Conservation (phyloP, 352 stramenopile genomes). For the Peronospora belbahrii region DNA sequence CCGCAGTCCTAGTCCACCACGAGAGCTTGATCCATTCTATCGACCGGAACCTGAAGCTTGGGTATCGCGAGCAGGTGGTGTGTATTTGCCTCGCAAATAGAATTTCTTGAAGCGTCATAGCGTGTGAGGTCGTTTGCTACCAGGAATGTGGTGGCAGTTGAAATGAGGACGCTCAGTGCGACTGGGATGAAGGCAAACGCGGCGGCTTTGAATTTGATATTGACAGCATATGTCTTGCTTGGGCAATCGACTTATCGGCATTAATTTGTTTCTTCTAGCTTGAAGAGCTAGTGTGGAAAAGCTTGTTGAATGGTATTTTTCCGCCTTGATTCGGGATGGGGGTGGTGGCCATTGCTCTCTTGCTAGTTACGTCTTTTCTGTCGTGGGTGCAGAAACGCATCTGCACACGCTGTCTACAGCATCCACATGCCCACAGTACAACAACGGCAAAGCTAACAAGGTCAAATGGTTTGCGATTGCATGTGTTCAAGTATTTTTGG, state of each 20-base stretch:
- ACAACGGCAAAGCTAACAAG: conserved; percentile 2
- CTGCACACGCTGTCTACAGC: conserved; percentile 1
- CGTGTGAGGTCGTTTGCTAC: not conserved
- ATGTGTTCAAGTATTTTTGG: conserved; percentile 46
- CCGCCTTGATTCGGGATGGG: conserved; percentile 22
- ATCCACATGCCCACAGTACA: conserved; percentile 4
- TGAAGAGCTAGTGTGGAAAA: conserved; percentile 40
- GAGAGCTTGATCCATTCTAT: conserved; percentile 55
- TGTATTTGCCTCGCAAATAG: conserved; percentile 62
- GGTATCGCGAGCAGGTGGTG: conserved; percentile 69
- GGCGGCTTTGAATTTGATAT: not conserved
- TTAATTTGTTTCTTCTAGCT: conserved; percentile 22
- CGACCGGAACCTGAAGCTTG: conserved; percentile 55
- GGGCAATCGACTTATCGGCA: not conserved
- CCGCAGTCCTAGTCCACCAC: conserved; percentile 64
- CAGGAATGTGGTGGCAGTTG: too few relatives aligned
- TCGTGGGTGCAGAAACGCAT: conserved; percentile 62
- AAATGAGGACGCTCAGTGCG: conserved; percentile 44
- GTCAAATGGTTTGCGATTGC: conserved; percentile 24
- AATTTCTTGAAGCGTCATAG: conserved; percentile 9
- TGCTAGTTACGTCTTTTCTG: conserved; percentile 53
- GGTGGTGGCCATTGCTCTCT: conserved; percentile 38
- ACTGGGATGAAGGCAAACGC: conserved; percentile 54
- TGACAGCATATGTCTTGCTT: not conserved
- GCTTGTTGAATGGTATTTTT: conserved; percentile 48